A percentile compares a stretch with the other conserved stretches of the same genome.
Conservation (phyloP, 495 filamentous ascomycete species). For the Pyrenula aspistea region DNA sequence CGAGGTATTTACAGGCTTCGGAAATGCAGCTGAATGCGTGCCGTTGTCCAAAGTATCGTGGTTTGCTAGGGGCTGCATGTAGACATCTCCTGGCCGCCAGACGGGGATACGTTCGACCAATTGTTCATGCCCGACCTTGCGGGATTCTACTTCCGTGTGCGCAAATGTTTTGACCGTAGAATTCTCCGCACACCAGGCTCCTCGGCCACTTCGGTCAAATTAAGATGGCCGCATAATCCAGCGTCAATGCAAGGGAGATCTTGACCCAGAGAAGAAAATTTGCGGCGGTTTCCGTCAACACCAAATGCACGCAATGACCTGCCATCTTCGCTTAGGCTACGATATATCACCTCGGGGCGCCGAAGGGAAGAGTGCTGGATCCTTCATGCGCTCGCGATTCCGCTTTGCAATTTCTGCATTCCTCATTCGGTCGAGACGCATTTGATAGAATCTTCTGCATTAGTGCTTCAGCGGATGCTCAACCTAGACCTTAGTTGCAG, state of each 20-base stretch:
- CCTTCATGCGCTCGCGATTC: constrained; percentile 69
- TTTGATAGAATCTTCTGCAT: constrained; percentile 74
- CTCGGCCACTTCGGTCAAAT: too few relatives aligned
- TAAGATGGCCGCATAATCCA: too few relatives aligned
- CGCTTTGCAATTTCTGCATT: constrained; percentile 70
- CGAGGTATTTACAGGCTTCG: background rate
- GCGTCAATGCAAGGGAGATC: too few relatives aligned
- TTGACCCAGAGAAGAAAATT: too few relatives aligned
- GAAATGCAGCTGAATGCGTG: background rate
- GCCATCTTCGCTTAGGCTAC: constrained; percentile 5
- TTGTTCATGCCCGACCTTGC: too few relatives aligned
- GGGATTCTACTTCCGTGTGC: too few relatives aligned
- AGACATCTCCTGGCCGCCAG: background rate
- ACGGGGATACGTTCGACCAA: too few relatives aligned
- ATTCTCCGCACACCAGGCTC: too few relatives aligned
- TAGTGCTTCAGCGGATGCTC: constrained; percentile 11
- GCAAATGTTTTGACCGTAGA: too few relatives aligned
- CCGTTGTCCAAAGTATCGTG: background rate
- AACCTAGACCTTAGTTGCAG: background rate
- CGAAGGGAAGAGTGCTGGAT: constrained; percentile 68
- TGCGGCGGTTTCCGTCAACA: too few relatives aligned
- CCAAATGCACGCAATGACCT: too few relatives aligned
- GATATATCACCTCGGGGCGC: constrained; percentile 62
- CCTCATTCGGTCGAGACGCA: constrained; percentile 65
- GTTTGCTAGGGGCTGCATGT: background rate